Percentiles rank a stretch among this genome's conserved stretches.
phyloP scores from a whole-genome alignment of 1,139 yeast genomes.

The Debaryomyces singareniensis region DNA sequence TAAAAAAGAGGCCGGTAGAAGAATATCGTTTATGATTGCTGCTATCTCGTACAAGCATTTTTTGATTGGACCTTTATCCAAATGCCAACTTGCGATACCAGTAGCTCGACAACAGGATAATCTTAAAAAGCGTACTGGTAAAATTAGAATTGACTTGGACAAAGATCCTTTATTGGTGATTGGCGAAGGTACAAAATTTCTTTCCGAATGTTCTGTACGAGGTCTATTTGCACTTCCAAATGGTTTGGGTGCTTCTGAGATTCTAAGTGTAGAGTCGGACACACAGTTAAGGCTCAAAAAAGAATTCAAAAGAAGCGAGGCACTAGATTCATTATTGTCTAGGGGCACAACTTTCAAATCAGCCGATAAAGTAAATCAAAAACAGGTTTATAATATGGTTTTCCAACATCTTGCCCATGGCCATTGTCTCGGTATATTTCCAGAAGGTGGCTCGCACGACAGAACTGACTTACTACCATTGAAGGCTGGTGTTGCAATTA shows the following conservation, averaged over 20 bases:
- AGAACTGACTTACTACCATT: slow-evolving; percentile 84
- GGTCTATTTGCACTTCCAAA: slow-evolving; percentile 77
- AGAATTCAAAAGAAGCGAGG: slow-evolving; percentile 56
- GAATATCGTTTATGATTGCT: slow-evolving; percentile 84
- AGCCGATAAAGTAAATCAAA: slow-evolving; percentile 83
- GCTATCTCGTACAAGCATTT: slow-evolving; percentile 65
- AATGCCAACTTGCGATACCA: slow-evolving; percentile 76
- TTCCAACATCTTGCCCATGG: slow-evolving; percentile 76
- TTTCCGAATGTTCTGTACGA: slow-evolving; percentile 55
- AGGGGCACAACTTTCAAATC: slow-evolving; percentile 60
- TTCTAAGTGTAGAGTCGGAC: slow-evolving; percentile 65
- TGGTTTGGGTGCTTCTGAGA: slow-evolving; percentile 71
- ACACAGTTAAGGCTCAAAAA: slow-evolving; percentile 64
- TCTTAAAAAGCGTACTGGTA: slow-evolving; percentile 55
- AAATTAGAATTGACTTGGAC: slow-evolving; percentile 46
- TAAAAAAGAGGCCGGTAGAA: slow-evolving; percentile 59
- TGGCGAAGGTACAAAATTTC: slow-evolving; percentile 68
- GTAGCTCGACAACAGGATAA: slow-evolving; percentile 90
- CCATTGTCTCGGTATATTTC: slow-evolving; percentile 89
- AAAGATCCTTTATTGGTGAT: slow-evolving; percentile 40
- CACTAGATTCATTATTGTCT: slow-evolving; percentile 33
- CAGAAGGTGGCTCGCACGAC: slow-evolving; percentile 97
- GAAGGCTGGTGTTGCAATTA: slow-evolving; percentile 95
- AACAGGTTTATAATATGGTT: slow-evolving; percentile 72
- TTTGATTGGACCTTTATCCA: slow-evolving; percentile 71